Evolutionary conservation across 176 grass and related monocot genomes (phyloP), one percentile per base, ranked within the genome.

Genomic region (Oryza brachyantha): DNA sequence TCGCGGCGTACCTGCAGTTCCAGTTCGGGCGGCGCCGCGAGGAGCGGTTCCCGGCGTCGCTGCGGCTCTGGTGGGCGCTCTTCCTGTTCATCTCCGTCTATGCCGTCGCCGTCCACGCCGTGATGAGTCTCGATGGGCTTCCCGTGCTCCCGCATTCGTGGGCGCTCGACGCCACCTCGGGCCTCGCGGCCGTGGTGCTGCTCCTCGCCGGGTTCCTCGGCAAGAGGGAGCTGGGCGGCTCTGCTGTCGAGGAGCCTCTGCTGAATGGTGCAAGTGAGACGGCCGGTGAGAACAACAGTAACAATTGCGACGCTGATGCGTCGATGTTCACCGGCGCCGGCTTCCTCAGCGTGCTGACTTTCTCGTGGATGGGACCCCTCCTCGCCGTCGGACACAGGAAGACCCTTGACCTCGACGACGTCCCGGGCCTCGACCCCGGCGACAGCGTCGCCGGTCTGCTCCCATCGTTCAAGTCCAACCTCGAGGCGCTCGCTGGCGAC

Each of bases 391-490:
- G 94, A 39, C 46, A 86, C 43, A 81, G 46, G 72, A 92, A 94
- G 83, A 88, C 89, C 21, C 78, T 97, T 8, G 79, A 89, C 41
- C 72, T 97, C 24, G 74, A 93, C 27, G 94, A 97, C 81, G 85
- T 97, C 46, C 94, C 94, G 0, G 68, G 17, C 42, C 57, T 97
- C 10, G 91, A 88, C 61, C 59, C 35, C 13, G 62, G 68, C 10
- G 91, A 97, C 75, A 84, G 75, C 52, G 66, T 94, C 37, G 52
- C 48, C n/a, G 34, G 87, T 19, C 17, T 88, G 13, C 79, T 94
- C 55, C 91, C 91, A 5, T 24, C 57, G 38, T 94, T 97, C 72
- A 77, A 92, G 78, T 41, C 63, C 32, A 94, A 92, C 55, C 85
- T 97, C 11, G 84, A 92, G 0, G 78, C 64, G 1, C 61, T 80